Base-by-base conservation (phyloP, 2,329 filamentous ascomycete species). In the Diplodia sapinea region DNA sequence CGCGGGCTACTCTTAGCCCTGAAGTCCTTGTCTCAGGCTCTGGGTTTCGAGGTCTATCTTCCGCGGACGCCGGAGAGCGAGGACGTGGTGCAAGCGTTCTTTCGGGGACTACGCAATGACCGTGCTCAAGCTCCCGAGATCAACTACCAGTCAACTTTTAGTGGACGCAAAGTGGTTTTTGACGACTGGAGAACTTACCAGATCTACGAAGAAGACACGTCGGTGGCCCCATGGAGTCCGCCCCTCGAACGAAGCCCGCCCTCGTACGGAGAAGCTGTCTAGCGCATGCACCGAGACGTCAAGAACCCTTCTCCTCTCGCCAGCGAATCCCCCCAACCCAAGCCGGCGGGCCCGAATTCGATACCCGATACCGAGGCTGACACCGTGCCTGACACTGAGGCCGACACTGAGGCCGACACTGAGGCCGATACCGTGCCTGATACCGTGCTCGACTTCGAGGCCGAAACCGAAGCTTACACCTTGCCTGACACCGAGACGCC, bases 11-110 rank as follows among this genome's bases (percentile, higher is more conserved):
- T 55, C 4, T 33, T 55, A 6, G 9, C 29, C 51, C 9, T 55
- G 51, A 36, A 55, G 51, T 55, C 51, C 29, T 29, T 55, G 11
- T 55, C 51, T 55, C 26, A 36, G n/a, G 51, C 51, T 17, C n/a
- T 55, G 15, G 17, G 29, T 20, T 55, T 55, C 15, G 51, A 55
- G 4, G 29, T 55, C 51, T 33, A 55, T n/a, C 15, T 55, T 6
- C 51, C 51, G 5, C 51, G n/a, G n/a, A 33, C 51, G 3, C 29
- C 13, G n/a, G 26, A 7, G 51, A 20, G 15, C 13, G 51, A 55
- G 51, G 8, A 17, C 17, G 13, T 15, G 26, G 31, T 55, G 5
- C 26, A n/a, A 17, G 2, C 8, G 2, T 55, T 55, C 51, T 55
- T 55, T 55, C 51, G 13, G 26, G 13, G 26, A 31, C 13, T 55